Evolutionary conservation across 2,329 filamentous ascomycete genomes (phyloP).

Genomic region (Albophoma yamanashiensis): DNA sequence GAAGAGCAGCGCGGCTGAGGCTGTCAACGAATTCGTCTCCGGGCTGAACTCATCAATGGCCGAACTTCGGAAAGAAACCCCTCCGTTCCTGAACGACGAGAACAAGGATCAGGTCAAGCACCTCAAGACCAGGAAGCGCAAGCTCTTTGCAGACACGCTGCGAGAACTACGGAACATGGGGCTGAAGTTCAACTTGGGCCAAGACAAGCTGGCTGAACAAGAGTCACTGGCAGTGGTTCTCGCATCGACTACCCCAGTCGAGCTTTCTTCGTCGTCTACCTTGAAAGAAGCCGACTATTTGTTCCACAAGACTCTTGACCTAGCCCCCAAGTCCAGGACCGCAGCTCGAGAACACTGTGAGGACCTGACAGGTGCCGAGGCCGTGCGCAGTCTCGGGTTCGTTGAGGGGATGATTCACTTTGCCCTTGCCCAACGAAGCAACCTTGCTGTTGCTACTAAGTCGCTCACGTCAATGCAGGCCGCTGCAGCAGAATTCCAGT

Average conservation of each 20-base stretch:
- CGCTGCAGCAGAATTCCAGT: slow-evolving; percentile 24
- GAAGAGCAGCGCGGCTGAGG: slow-evolving; percentile 43
- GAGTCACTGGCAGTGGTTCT: slow-evolving; percentile 60
- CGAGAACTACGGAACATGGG: slow-evolving; percentile 82
- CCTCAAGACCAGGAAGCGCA: slow-evolving; percentile 81
- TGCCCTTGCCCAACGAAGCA: slow-evolving; percentile 47
- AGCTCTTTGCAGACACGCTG: slow-evolving; percentile 80
- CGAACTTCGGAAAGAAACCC: slow-evolving; percentile 76
- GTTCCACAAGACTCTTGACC: slow-evolving; percentile 69
- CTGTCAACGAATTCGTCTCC: slow-evolving; percentile 57
- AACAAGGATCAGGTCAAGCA: slow-evolving; percentile 79
- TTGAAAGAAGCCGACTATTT: slow-evolving; percentile 49
- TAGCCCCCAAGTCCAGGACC: slow-evolving; percentile 57
- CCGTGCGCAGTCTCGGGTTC: slow-evolving; percentile 68
- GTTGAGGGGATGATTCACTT: slow-evolving; percentile 75
- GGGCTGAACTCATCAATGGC: slow-evolving; percentile 57
- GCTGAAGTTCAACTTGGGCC: slow-evolving; percentile 70
- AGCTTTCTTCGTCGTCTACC: slow-evolving; percentile 13
- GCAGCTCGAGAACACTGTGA: slow-evolving; percentile 65
- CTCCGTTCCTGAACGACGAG: slow-evolving; percentile 69
- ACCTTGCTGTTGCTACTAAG: slow-evolving; percentile 29
- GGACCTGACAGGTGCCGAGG: slow-evolving; percentile 73
- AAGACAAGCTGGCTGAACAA: slow-evolving; percentile 63
- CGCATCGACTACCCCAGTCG: slow-evolving; percentile 38
- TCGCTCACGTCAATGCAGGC: slow-evolving; percentile 27